Conservation (phyloP, 2,329 filamentous ascomycete species). For the Arthroderma sp. region DNA sequence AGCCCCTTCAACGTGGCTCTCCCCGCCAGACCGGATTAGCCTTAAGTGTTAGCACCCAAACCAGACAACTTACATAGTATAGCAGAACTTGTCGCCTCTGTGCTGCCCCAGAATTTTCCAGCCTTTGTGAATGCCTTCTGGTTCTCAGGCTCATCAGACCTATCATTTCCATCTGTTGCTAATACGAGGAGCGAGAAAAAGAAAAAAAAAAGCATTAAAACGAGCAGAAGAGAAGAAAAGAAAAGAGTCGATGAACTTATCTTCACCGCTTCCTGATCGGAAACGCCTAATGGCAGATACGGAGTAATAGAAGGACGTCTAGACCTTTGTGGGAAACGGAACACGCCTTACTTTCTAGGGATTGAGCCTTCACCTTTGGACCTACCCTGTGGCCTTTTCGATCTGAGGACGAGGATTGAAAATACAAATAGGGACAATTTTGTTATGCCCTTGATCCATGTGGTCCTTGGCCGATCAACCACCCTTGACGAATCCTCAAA, state of each 20-base stretch:
- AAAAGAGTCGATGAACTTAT: background rate
- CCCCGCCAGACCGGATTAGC: too few relatives aligned
- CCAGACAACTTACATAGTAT: too few relatives aligned
- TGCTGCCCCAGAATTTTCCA: too few relatives aligned
- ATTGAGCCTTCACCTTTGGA: background rate
- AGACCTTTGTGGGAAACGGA: conserved; percentile 1
- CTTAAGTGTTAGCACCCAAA: too few relatives aligned
- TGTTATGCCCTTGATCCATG: conserved; percentile 5
- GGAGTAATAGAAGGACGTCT: background rate
- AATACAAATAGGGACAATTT: background rate
- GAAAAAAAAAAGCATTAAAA: background rate
- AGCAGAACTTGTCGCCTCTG: too few relatives aligned
- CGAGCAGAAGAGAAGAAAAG: background rate
- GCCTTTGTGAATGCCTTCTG: too few relatives aligned
- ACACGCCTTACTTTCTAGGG: conserved; percentile 3
- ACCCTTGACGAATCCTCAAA: conserved; percentile 1
- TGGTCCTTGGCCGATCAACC: conserved; percentile 3
- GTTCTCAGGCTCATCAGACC: too few relatives aligned
- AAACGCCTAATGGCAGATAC: too few relatives aligned
- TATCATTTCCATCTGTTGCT: too few relatives aligned
- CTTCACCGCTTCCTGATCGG: too few relatives aligned
- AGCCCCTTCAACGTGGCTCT: too few relatives aligned
- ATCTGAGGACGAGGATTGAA: background rate
- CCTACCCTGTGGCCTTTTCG: background rate
- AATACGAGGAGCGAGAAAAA: background rate